Conservation (phyloP, 2,329 filamentous ascomycete species). For the Albifimbria verrucaria region DNA sequence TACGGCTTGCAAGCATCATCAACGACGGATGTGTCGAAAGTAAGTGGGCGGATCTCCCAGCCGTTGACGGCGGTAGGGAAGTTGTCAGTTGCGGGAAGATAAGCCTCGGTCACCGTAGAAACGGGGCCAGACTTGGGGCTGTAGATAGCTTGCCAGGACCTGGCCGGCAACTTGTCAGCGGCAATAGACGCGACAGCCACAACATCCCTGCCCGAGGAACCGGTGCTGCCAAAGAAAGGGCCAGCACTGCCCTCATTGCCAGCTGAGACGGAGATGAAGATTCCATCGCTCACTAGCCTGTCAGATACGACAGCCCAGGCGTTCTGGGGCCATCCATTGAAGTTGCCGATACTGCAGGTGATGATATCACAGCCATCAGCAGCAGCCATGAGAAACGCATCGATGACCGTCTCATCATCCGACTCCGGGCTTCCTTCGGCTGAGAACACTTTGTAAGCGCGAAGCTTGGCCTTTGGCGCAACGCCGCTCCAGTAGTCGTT, state of each 20-base stretch:
- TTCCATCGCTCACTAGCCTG: slow-evolving; percentile 34
- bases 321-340: slow-evolving; percentile 21
- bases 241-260: slow-evolving; percentile 42
- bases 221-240: slow-evolving; percentile 37
- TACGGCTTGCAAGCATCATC: slow-evolving; percentile 37
- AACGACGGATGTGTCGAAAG: slow-evolving; percentile 13
- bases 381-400: slow-evolving; percentile 31
- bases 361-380: slow-evolving; percentile 32
- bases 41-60: slow-evolving; percentile 20
- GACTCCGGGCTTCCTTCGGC: neutral
- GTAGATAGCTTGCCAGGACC: slow-evolving; percentile 24
- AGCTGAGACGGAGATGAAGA: slow-evolving; percentile 39
- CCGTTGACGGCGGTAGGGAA: slow-evolving; percentile 9
- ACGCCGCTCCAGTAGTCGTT: slow-evolving; percentile 16
- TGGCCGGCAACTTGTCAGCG: slow-evolving; percentile 12
- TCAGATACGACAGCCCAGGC: slow-evolving; percentile 29
- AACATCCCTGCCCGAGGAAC: slow-evolving; percentile 38
- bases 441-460: slow-evolving; percentile 24
- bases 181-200: slow-evolving; percentile 41
- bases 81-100: slow-evolving; percentile 4
- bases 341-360: slow-evolving; percentile 21
- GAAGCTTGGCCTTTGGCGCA: slow-evolving; percentile 23
- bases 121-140: neutral
- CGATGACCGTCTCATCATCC: slow-evolving; percentile 21
- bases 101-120: slow-evolving; percentile 1